Conservation (phyloP, 305 asterid genomes). For the Rubia peregrina region DNA sequence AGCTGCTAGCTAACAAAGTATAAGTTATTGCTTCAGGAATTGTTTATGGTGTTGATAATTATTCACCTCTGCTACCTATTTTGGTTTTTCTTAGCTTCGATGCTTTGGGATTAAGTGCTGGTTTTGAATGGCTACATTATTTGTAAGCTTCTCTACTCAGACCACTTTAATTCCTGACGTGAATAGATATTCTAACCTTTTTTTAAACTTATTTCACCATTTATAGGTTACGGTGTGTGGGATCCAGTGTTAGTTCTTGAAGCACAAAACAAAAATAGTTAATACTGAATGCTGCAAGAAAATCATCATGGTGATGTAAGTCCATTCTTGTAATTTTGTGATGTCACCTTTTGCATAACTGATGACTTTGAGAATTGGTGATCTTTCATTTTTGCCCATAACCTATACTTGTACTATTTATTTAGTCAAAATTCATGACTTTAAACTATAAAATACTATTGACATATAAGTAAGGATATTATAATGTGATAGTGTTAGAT, state of each 20-base stretch:
- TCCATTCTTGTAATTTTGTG: not conserved
- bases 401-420: too few species aligned
- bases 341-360: not conserved
- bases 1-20: not conserved
- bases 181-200: not conserved
- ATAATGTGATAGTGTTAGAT: too few species aligned
- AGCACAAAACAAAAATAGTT: constrained; percentile 66
- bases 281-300: constrained; percentile 67
- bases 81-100: constrained; percentile 48
- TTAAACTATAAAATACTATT: too few species aligned
- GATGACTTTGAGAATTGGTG: constrained; percentile 1
- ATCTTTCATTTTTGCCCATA: not conserved
- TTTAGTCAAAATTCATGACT: too few species aligned
- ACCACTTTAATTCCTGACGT: not conserved
- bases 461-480: too few species aligned
- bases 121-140: constrained; percentile 89
- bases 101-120: constrained; percentile 80
- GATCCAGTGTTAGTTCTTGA: constrained; percentile 82
- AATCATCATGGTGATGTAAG: constrained; percentile 2
- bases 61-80: not conserved
- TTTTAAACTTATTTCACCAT: constrained; percentile 6
- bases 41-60: not conserved
- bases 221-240: constrained; percentile 80
- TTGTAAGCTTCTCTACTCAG: constrained; percentile 34
- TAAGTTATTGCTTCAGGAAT: not conserved